Conservation (phyloP, 1,284 basidiomycete genomes). For the Austropuccinia psidii region DNA sequence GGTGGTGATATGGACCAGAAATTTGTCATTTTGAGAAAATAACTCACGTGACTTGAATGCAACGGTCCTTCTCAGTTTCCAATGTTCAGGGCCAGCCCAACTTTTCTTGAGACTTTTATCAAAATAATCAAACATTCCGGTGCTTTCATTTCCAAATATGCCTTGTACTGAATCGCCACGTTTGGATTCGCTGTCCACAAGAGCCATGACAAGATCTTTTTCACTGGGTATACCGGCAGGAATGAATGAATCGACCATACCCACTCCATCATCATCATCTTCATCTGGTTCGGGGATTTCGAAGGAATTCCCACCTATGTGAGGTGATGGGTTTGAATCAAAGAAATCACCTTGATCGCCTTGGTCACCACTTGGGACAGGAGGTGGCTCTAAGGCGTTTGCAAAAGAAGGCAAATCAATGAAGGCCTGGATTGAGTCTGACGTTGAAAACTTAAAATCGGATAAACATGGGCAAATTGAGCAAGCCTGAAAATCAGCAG, state of each 20-base stretch:
- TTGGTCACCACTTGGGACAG: slow-evolving; percentile 28
- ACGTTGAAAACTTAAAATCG: slow-evolving; percentile 64
- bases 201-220: slow-evolving; percentile 61
- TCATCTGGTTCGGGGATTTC: slow-evolving; percentile 27
- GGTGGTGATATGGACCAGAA: no score
- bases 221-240: slow-evolving; percentile 68
- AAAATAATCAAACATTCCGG: slow-evolving; percentile 82
- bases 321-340: slow-evolving; percentile 39
- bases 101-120: slow-evolving; percentile 82
- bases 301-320: slow-evolving; percentile 28
- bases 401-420: slow-evolving; percentile 13
- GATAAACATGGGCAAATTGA: slow-evolving; percentile 71
- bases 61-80: slow-evolving; percentile 64
- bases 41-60: slow-evolving; percentile 36
- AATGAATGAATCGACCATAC: slow-evolving; percentile 49
- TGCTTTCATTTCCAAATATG: slow-evolving; percentile 39
- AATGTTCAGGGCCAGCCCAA: slow-evolving; percentile 98
- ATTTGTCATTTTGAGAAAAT: not conserved
- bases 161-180: slow-evolving; percentile 19
- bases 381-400: slow-evolving; percentile 23
- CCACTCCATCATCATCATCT: slow-evolving; percentile 36
- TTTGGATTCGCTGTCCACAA: slow-evolving; percentile 45
- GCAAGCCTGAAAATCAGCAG: slow-evolving; percentile 59
- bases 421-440: slow-evolving; percentile 52
- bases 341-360: slow-evolving; percentile 36